phyloP scores from a whole-genome alignment of 495 filamentous ascomycete genomes.

The Neurospora sp. region DNA sequence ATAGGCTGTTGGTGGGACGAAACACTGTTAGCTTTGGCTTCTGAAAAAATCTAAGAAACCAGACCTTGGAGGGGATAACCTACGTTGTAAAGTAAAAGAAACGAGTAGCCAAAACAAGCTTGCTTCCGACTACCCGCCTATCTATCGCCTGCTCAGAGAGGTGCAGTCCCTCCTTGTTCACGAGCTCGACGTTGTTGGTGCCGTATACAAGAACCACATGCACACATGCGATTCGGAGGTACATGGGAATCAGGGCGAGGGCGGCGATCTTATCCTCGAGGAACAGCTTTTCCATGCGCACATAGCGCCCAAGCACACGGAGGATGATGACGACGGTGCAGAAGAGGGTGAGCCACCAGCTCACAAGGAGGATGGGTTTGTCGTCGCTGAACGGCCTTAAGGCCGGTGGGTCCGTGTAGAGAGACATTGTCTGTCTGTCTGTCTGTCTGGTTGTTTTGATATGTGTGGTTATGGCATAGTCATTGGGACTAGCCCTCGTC shows the following conservation, averaged over 20 bases:
- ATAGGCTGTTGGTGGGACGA: slow-evolving; percentile 48
- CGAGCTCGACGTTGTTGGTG: slow-evolving; percentile 70
- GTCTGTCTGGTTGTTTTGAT: not conserved
- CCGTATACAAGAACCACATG: slow-evolving; percentile 77
- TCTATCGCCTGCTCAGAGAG: slow-evolving; percentile 36
- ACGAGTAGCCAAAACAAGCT: slow-evolving; percentile 51
- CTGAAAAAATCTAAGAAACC: too few species aligned
- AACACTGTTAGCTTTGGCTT: not conserved
- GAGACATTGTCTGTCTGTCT: slow-evolving; percentile 28
- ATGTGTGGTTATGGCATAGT: not conserved
- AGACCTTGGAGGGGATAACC: too few species aligned
- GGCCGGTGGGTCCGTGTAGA: slow-evolving; percentile 51
- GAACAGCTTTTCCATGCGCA: slow-evolving; percentile 73
- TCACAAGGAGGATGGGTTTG: slow-evolving; percentile 72
- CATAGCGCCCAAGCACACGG: slow-evolving; percentile 65
- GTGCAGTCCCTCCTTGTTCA: slow-evolving; percentile 9
- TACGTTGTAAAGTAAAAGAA: slow-evolving; percentile 59
- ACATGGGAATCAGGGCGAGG: slow-evolving; percentile 63
- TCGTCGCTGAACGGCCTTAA: slow-evolving; percentile 43
- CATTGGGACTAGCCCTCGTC: not conserved
- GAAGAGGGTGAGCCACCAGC: slow-evolving; percentile 85
- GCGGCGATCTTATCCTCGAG: slow-evolving; percentile 80
- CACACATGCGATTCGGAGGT: slow-evolving; percentile 69
- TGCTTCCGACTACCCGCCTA: slow-evolving; percentile 46
- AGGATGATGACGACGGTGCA: slow-evolving; percentile 69